A percentile compares a stretch with the other conserved stretches of the same genome.
Evolutionary conservation across 192 early-diverging fungal species (phyloP).

Genomic region (Coemansia sp.): DNA sequence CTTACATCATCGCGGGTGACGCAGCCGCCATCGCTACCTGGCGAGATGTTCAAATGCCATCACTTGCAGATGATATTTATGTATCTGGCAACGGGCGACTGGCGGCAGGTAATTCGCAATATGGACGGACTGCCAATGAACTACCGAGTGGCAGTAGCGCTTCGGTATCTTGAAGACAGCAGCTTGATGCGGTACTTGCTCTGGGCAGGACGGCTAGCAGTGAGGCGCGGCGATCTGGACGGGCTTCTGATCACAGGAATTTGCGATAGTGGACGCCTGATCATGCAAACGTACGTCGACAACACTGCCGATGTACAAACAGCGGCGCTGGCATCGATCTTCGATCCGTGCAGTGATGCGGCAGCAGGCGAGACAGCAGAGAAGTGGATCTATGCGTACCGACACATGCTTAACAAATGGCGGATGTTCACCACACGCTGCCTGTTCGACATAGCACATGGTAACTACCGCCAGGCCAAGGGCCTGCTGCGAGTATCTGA

Average conservation of each 20-base stretch:
- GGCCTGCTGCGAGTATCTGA: constrained; percentile 55
- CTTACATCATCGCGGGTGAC: constrained; percentile 49
- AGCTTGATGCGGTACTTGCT: constrained; percentile 67
- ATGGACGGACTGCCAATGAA: constrained; percentile 65
- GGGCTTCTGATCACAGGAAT: constrained; percentile 86
- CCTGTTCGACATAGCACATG: constrained; percentile 86
- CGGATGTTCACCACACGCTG: constrained; percentile 83
- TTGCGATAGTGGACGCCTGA: constrained; percentile 60
- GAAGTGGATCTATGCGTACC: constrained; percentile 67
- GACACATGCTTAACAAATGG: constrained; percentile 82
- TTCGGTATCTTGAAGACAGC: constrained; percentile 81
- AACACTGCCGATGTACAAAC: constrained; percentile 90
- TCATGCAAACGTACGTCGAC: constrained; percentile 82
- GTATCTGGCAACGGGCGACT: constrained; percentile 79
- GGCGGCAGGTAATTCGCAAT: constrained; percentile 73
- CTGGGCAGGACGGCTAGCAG: constrained; percentile 53
- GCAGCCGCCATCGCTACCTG: constrained; percentile 9
- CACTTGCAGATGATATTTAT: constrained; percentile 88
- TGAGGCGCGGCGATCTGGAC: constrained; percentile 68
- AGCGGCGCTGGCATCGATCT: constrained; percentile 66
- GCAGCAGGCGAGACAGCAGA: constrained; percentile 31
- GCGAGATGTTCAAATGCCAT: constrained; percentile 56
- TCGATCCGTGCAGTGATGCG: constrained; percentile 36
- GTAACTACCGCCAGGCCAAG: constrained; percentile 53
- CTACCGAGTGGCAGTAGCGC: constrained; percentile 80